Evolutionary conservation across 192 early-diverging fungal genomes (phyloP), one percentile per base, ranked within the genome.

Genomic region (Rhizophagus clarus): DNA sequence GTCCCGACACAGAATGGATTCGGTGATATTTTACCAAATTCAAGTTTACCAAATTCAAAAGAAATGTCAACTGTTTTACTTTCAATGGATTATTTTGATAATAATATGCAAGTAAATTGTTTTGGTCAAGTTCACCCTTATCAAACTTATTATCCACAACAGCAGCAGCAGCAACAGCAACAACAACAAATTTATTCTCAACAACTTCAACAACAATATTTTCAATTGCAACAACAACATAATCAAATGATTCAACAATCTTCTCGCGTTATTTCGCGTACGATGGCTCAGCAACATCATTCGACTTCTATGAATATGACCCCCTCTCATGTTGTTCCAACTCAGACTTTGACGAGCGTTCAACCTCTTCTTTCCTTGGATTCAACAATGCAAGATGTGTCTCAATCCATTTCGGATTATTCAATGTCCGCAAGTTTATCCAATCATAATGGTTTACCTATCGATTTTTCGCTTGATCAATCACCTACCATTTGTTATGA

Each of bases 211-310:
- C 71, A 73, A 28, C 32, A 70, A 9, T 10, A 40, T 40, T n/a
- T n/a, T 71, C 69, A 71, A 24, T 42, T n/a, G 4, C 69, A 71
- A 71, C 69, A 71, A 42, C 69, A 71, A 40, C 64, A 29, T 15
- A 28, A 24, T 56, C 63, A 71, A 42, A 12, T 26, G 31, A 14
- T 74, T 51, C 69, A 71, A 31, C 31, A 24, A 6, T 22, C 51
- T 5, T 32, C 40, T 28, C 29, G 49, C 20, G 40, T 74, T 51
- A 29, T 37, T 22, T 22, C 31, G 42, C 60, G 45, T 17, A 11
- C 72, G 11, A 31, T 51, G n/a, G 28, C 29, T 8, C 32, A 61
- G 26, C 60, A 31, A 61, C 56, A 34, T 20, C 74, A 75, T 61
- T 10, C 17, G 6, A 61, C 34, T 20, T 0, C 22, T 8, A 9